Evolutionary conservation across 345 rosid species (phyloP).

Genomic region (Gossypioides kirkii): DNA sequence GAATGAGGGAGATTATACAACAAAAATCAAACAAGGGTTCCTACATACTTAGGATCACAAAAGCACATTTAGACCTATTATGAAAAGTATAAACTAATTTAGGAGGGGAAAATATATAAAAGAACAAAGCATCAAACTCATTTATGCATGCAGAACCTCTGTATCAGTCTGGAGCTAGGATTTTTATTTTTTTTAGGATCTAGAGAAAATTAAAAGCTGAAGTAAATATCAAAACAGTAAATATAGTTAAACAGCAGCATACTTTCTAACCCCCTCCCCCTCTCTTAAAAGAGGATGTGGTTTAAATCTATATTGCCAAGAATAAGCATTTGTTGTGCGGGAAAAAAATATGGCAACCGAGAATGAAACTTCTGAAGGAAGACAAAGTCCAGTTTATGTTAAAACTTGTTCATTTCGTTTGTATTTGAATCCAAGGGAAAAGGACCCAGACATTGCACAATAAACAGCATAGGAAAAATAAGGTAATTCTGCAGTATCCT

Average conservation of each 20-base stretch:
- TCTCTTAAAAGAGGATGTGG: not conserved
- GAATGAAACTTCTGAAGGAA: not conserved
- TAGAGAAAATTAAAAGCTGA: not conserved
- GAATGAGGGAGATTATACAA: not conserved
- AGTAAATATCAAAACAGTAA: not conserved
- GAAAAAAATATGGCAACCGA: not conserved
- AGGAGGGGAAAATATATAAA: not conserved
- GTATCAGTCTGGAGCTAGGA: not conserved
- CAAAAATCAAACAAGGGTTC: not conserved
- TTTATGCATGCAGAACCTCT: not conserved
- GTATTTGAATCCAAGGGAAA: not conserved
- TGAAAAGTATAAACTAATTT: not conserved
- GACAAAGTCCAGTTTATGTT: not conserved
- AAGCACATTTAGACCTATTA: not conserved
- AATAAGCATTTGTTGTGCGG: not conserved
- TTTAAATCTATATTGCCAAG: conserved; percentile 4
- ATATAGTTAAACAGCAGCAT: not conserved
- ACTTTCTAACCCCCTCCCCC: not conserved
- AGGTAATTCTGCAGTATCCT: not conserved
- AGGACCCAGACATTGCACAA: not conserved
- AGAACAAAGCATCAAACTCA: not conserved
- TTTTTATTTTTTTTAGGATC: not conserved
- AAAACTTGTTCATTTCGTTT: not conserved
- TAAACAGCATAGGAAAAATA: not conserved
- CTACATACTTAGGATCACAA: not conserved